A percentile compares a stretch with the other conserved stretches of the same genome.
Conservation (phyloP, 495 filamentous ascomycete genomes). For the Neohortaea acidophila region DNA sequence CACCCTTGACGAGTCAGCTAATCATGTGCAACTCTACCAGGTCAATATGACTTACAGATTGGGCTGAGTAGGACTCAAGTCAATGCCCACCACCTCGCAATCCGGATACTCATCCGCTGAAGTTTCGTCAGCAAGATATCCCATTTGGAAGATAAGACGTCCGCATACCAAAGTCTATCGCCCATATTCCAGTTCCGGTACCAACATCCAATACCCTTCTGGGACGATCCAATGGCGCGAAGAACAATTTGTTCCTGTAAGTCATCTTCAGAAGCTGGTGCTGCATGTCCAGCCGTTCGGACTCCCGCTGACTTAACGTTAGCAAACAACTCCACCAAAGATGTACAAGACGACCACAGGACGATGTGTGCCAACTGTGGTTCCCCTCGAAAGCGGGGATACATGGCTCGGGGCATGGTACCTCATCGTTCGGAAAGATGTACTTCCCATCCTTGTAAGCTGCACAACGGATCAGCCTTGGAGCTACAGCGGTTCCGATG, state of each 20-base stretch:
- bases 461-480: slow-evolving; percentile 3
- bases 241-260: too few relatives aligned
- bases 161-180: slow-evolving; percentile 19
- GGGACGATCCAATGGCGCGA: too few relatives aligned
- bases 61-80: slow-evolving; percentile 40
- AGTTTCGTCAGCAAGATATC: slow-evolving; percentile 1
- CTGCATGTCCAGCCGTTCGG: too few relatives aligned
- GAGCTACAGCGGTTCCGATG: too few relatives aligned
- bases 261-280: too few relatives aligned
- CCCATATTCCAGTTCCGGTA: too few relatives aligned
- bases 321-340: too few relatives aligned
- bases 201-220: too few relatives aligned
- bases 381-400: too few relatives aligned
- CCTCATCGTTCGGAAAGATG: slow-evolving; percentile 36
- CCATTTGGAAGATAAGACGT: neutral
- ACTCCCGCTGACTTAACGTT: too few relatives aligned
- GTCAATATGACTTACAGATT: slow-evolving; percentile 23
- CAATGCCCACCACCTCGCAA: slow-evolving; percentile 30
- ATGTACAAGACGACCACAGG: too few relatives aligned
- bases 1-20: slow-evolving; percentile 18
- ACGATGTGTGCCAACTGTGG: too few relatives aligned
- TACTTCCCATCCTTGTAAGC: slow-evolving; percentile 28
- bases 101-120: slow-evolving; percentile 10
- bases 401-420: slow-evolving; percentile 11
- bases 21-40: neutral